Evolutionary conservation across 768 basidiomycete species (phyloP), one percentile per base, ranked within the genome.

Genomic region (Erythrobasidium yunnanense): DNA sequence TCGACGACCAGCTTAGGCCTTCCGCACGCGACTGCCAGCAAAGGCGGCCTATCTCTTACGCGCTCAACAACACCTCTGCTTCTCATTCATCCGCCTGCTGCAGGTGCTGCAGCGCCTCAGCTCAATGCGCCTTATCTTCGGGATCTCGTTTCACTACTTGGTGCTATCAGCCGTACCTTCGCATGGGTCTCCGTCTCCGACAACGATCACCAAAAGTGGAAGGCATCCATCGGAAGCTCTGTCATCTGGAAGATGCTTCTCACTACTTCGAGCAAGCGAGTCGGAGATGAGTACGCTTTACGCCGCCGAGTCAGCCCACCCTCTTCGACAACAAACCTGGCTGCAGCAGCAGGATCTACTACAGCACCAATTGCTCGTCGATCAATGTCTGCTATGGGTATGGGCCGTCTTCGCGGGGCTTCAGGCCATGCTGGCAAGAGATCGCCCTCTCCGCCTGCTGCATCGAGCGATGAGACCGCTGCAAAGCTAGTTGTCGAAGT

Each of bases 201-300:
- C 22, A 22, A 27, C n/a, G 70, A 71, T 45, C 56, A 66, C 54
- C 70, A 74, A 54, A 57, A 68, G 53, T 74, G 73, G 73, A 53
- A 70, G 50, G 72, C 71, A 29, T 49, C 55, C 27, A 35, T 74
- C 30, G 73, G 67, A 11, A 71, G 66, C 27, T 46, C 55, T 29
- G 66, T 65, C 8, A 63, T 63, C 2, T 74, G 72, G 72, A 74
- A 74, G 57, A 72, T 68, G 54, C 69, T 74, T 70, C 65, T 74
- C 29, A 52, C 42, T 23, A 50, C 29, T 6, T 50, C 47, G 27
- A 49, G 46, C 47, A 63, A 49, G 33, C 8, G 60, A n/a, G 27
- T 63, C 20, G 60, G 52, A 17, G 45, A 30, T 15, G 13, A 23
- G 11, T 38, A 55, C 30, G 11, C 33, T 35, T 32, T 15, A 5